Base-by-base conservation (phyloP, 139 green algal species). In the Chlorella sp. region DNA sequence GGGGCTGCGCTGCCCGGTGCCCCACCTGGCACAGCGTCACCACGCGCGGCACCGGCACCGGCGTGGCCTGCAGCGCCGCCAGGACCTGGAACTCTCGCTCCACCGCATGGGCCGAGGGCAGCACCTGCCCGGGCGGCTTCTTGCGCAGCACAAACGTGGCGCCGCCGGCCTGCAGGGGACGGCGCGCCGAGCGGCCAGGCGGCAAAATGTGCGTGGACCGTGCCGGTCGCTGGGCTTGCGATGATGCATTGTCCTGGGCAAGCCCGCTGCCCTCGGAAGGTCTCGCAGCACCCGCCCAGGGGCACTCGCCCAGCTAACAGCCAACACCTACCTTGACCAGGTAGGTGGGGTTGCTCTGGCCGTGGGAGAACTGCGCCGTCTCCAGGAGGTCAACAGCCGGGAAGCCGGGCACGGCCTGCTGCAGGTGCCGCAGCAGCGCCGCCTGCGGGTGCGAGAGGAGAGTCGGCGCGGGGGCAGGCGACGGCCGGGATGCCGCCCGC, bases 301-400 rank as follows among this genome's bases (percentile, higher is more conserved):
- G n/a, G n/a, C n/a, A n/a, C n/a, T n/a, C 42, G 27, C 6, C 8
- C 43, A 14, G 65, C 42, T n/a, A 59, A 25, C 17, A 31, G n/a
- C 7, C 17, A 21, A 25, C 14, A 36, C 45, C 9, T 5, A 90
- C 84, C 73, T 94, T 78, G 56, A 99, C 27, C 23, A 99, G 75
- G 75, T 96, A 99, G 0, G 96, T 99, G 8, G 96, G 96, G 76
- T 99, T 99, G 73, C 74, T 91, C 84, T 98, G 95, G 25, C 94
- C 93, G 77, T 98, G 92, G 0, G 40, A 74, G 69, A 98, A 97
- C 77, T 98, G 74, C 2, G 46, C 73, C 5, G 73, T n/a, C n/a
- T 67, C 19, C 8, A 79, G 40, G 6, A 31, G 25, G 60, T 36
- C n/a, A 9, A 17, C 45, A 42, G 38, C 29, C 0, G 72, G 60